phyloP scores from a whole-genome alignment of 2,329 filamentous ascomycete genomes.

The Colletotrichum destructivum region DNA sequence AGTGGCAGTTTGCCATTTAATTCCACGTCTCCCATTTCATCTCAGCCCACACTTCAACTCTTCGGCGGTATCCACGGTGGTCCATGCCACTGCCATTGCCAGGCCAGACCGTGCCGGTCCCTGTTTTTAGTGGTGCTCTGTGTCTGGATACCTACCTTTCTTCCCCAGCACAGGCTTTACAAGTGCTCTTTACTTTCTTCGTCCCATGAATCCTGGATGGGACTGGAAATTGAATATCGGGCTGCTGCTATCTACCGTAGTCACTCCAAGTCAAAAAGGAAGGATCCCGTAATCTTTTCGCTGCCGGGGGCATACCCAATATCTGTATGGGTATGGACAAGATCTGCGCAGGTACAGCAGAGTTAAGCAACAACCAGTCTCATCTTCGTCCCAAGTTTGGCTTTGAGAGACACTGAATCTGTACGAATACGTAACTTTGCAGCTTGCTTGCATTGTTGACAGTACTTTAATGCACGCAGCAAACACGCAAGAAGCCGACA shows the following conservation, averaged over 20 bases:
- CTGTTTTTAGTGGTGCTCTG: background rate
- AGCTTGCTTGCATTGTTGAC: constrained; percentile 37
- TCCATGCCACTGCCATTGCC: constrained; percentile 9
- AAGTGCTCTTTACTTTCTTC: constrained; percentile 6
- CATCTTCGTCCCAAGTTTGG: constrained; percentile 33
- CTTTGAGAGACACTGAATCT: background rate
- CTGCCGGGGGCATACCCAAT: background rate
- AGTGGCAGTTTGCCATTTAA: constrained; percentile 16
- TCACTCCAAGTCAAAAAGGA: constrained; percentile 1
- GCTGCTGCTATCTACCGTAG: constrained; percentile 23
- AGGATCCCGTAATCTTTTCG: too few species aligned
- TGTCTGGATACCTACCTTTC: too few species aligned
- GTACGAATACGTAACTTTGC: constrained; percentile 25
- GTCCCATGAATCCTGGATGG: constrained; percentile 35
- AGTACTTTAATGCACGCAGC: constrained; percentile 28
- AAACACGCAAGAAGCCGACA: constrained; percentile 9
- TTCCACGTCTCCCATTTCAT: constrained; percentile 26
- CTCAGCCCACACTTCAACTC: constrained; percentile 12
- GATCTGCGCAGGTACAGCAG: constrained; percentile 1
- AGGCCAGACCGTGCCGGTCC: constrained; percentile 14
- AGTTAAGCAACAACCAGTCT: constrained; percentile 27
- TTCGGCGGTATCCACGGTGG: constrained; percentile 12
- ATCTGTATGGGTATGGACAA: background rate
- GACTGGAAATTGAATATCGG: constrained; percentile 36
- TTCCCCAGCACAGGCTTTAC: background rate